Base-by-base conservation (phyloP, 176 grass and related monocot species). In the Carex parvula region DNA sequence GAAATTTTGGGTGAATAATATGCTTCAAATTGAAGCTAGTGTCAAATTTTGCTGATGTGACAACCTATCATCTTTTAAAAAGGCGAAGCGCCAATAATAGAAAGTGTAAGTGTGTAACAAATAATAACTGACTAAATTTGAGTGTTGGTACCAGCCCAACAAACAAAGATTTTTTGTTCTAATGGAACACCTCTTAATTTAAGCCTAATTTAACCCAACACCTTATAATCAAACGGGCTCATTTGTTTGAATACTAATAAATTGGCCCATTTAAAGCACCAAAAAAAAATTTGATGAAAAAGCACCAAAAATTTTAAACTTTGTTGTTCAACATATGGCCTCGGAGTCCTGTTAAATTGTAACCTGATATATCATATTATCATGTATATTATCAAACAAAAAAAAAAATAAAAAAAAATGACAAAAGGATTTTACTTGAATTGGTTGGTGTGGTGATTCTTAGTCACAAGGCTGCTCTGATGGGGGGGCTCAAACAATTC, bases 401-500 rank as follows among this genome's bases (percentile, higher is more conserved):
- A 26, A 26, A 26, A 26, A 26, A 0, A 26, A 1, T 1, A 26
- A 26, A 29, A 29, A 29, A 29, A 3, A 74, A 6, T 44, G 4
- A 41, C 6, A 14, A 52, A 24, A 46, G 35, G 16, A 20, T 12
- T 41, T 79, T 79, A 86, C 72, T 41, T 72, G 84, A 97, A 94
- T 85, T 94, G 94, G 57, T 91, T 55, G 0, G 92, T 92, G 79
- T 90, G 84, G 0, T 84, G 81, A 42, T 92, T 68, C 84, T 91
- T 97, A 52, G 94, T 17, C 1, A 92, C 37, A 9, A 94, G 85
- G 50, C 68, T 79, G 64, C 94, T 92, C 5, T 6, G 16, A 81
- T 94, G 92, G 0, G 90, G 91, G 60, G 90, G 91, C 41, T 97
- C 85, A 82, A 83, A 92, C 8, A 97, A 20, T 1, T 73, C 66